Evolutionary conservation across 2,329 filamentous ascomycete species (phyloP).

Genomic region (Fusarium coicis): DNA sequence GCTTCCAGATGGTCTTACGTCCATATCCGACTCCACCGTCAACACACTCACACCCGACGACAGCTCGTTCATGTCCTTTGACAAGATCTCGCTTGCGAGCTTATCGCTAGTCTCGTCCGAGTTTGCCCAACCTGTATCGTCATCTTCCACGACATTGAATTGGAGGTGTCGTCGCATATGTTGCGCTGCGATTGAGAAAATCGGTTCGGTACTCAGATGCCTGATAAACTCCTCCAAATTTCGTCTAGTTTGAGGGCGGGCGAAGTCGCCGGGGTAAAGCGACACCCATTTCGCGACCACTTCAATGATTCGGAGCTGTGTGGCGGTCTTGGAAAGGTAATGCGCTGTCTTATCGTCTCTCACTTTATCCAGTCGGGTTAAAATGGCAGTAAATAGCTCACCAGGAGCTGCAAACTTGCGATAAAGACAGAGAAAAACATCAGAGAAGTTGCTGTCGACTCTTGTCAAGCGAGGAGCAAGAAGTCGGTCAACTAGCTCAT

Average conservation of each 20-base stretch:
- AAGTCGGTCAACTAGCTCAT: slow-evolving; percentile 87
- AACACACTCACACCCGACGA: slow-evolving; percentile 58
- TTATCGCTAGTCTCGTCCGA: slow-evolving; percentile 68
- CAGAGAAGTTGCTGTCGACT: slow-evolving; percentile 86
- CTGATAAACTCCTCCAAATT: slow-evolving; percentile 80
- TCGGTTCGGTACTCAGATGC: slow-evolving; percentile 78
- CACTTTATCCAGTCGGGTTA: slow-evolving; percentile 78
- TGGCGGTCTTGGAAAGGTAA: slow-evolving; percentile 80
- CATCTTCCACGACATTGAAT: slow-evolving; percentile 79
- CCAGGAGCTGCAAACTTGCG: slow-evolving; percentile 90
- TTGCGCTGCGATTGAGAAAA: slow-evolving; percentile 85
- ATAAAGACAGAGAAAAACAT: slow-evolving; percentile 92
- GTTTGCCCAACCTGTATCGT: slow-evolving; percentile 93
- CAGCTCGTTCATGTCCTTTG: slow-evolving; percentile 54
- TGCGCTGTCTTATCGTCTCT: slow-evolving; percentile 73
- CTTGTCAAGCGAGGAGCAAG: slow-evolving; percentile 84
- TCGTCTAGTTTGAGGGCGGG: slow-evolving; percentile 76
- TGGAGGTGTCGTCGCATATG: slow-evolving; percentile 87
- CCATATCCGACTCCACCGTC: slow-evolving; percentile 59
- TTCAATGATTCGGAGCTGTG: slow-evolving; percentile 84
- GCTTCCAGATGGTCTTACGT: slow-evolving; percentile 58
- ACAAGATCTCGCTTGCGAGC: slow-evolving; percentile 49
- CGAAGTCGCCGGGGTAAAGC: slow-evolving; percentile 93
- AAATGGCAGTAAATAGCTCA: slow-evolving; percentile 80
- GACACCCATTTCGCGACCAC: slow-evolving; percentile 90